These are phyloP conservation scores for Tylopilus intermedius DNA, from an alignment of 768 basidiomycete species.

Conservation along the genomic window DNA sequence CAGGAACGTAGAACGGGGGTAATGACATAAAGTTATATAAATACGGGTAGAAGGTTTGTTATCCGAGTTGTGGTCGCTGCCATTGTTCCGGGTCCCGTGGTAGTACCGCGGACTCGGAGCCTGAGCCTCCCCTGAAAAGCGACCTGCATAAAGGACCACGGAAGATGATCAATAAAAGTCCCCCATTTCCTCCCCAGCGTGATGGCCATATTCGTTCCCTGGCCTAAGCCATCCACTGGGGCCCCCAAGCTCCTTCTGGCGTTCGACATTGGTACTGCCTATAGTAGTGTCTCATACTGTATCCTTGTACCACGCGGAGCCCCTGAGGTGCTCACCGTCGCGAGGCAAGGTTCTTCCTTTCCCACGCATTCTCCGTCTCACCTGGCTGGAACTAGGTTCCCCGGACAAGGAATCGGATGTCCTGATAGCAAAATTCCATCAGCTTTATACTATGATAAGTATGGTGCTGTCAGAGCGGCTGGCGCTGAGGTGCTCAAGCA, in stretches of 20 bases:
- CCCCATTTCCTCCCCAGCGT: not conserved
- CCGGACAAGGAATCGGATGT: constrained; percentile 32
- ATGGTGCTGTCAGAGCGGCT: constrained; percentile 33
- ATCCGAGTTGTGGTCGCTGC: too few species aligned
- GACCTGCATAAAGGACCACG: too few species aligned
- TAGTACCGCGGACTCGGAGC: too few species aligned
- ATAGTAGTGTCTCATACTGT: not conserved
- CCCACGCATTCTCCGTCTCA: not conserved
- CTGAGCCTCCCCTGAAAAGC: too few species aligned
- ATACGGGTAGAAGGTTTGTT: too few species aligned
- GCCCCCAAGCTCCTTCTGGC: not conserved
- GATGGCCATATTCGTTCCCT: not conserved
- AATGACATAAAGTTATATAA: too few species aligned
- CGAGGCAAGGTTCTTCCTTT: not conserved
- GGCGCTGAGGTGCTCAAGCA: constrained; percentile 38
- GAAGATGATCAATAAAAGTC: too few species aligned
- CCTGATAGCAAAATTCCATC: constrained; percentile 43
- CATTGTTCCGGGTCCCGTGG: too few species aligned
- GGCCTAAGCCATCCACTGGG: not conserved
- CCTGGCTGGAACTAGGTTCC: constrained; percentile 31
- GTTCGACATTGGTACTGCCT: not conserved
- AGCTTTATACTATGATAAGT: constrained; percentile 38
- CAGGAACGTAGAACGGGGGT: too few species aligned
- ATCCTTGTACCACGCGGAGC: constrained; percentile 2
- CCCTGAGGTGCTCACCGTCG: constrained; percentile 6